Evolutionary conservation across 805 yeast genomes (phyloP), one percentile per base, ranked within the genome.

Genomic region (Starmera quercuum): DNA sequence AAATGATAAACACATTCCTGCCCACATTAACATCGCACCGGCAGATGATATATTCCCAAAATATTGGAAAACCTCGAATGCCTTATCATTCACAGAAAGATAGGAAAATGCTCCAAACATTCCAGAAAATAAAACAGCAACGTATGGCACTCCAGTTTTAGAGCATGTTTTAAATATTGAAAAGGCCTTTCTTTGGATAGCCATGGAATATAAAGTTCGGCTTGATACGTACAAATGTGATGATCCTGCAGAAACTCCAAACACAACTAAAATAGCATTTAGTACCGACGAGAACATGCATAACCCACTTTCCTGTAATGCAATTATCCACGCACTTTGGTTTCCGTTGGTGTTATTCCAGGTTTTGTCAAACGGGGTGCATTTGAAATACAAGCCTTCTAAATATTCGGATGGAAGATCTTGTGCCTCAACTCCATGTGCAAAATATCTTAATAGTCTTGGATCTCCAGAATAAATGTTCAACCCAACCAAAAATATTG

Each of bases 401-500:
- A 34, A 13, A 20, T 34, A 42, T n/a, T 31, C 30, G n/a, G n/a
- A n/a, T n/a, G n/a, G n/a, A n/a, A n/a, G n/a, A n/a, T n/a, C n/a
- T n/a, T n/a, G n/a, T 4, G 11, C 9, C 8, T 44, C 33, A 4
- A 26, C 19, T 26, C 16, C 18, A 26, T 26, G 8, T 9, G 57
- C 40, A 13, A 47, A 71, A 47, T 73, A 81, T 34, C 85, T 58
- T 33, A 80, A 55, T 15, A 82, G 58, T 36, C 87, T 60, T 4
- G 88, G 86, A 51, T 83, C 92, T 1, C 90, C 94, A 37, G 84
- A 66, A 54, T 83, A 83, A 21, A 83, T 62, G 51, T 81, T 82
- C 27, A 84, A 56, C 2, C 90, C 80, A 21, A 83, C 79, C 11
- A 79, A 62, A 48, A 84, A 78, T 15, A 80, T 68, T 3, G 85